Evolutionary conservation across 2,329 filamentous ascomycete species (phyloP), one percentile per base, ranked within the genome.

Genomic region (Fusarium tupiense): DNA sequence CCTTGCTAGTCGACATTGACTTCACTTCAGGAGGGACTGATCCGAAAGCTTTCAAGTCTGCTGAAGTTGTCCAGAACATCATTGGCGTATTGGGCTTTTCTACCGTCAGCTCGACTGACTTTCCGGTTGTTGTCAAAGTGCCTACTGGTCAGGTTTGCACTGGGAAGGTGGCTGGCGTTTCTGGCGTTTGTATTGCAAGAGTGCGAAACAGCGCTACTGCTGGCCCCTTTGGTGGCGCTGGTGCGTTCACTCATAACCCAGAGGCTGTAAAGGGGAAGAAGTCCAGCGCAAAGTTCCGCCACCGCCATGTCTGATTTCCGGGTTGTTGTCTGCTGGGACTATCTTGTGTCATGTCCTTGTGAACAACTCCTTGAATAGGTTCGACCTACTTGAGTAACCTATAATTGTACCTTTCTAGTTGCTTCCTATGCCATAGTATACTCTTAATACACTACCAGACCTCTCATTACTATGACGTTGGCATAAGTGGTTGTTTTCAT

Each of bases 181-280:
- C 58, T 40, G 47, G 47, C 7, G 47, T 65, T 5, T 65, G 63
- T 29, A 65, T 65, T n/a, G 63, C 40, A 6, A 54, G 58, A 40
- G 63, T 65, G 2, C 58, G 63, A 40, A 65, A 65, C n/a, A 65
- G 63, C 29, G 58, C 63, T 31, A 65, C 63, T 63, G 58, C 63
- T 35, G 63, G 63, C 0, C 63, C 63, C 13, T 65, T 65, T 41
- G 63, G 63, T 6, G 63, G 63, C 16, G 63, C 63, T 6, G 63
- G 11, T 17, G 63, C 63, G 2, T 65, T 65, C 19, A 65, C 63
- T 11, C 63, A 65, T 29, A 8, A 29, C 16, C 33, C 63, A 7
- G 13, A 22, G n/a, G 46, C 26, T 53, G 2, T 29, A 3, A 54
- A 63, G 8, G 63, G 17, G 20, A 65, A 65, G 26, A 19, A n/a